Base-by-base conservation (phyloP, 176 grass and related monocot species). In the Lolium rigidum region DNA sequence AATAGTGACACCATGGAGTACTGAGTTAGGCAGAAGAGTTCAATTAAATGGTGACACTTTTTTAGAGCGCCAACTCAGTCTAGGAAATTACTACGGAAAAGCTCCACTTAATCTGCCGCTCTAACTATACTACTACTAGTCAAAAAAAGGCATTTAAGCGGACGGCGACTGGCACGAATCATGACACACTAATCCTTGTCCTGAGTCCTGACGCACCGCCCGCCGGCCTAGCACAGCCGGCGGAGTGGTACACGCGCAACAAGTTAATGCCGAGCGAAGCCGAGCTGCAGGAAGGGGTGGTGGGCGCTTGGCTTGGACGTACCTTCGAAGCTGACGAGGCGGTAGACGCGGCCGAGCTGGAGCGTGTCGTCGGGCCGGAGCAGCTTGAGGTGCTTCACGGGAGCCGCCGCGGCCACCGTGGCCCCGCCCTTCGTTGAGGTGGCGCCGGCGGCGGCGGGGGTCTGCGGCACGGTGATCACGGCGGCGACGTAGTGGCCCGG, bases 251-350 rank as follows among this genome's bases (percentile, higher is more conserved):
- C 31, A 35, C 31, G 31, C 31, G 31, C 31, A 35, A 3, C 31
- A 35, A 3, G 31, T 35, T 35, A 35, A 35, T 35, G 31, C 12
- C 13, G 55, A 44, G 6, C 7, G 60, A 14, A 21, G 28, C 9
- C 7, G n/a, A 3, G 77, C 22, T 12, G 56, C 56, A 7, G 10
- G 4, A 24, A 18, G 20, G 44, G 21, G 11, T 0, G 6, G 1
- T 3, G 9, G 18, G 17, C 13, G 55, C 4, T 60, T 60, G 1
- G 4, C 11, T 26, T 62, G 59, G 31, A 35, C 70, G 41, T 79
- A 98, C 97, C 93, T 95, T 98, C 92, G 84, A 98, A 98, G 92
- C 90, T 95, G 87, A 98, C 92, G 50, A 98, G 97, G 84, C 92
- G 92, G 82, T 98, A 95, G 86, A 92, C 92, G 89, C 86, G 88